Conservation (phyloP, 768 basidiomycete genomes). For the Pleurotus citrinopileatus region DNA sequence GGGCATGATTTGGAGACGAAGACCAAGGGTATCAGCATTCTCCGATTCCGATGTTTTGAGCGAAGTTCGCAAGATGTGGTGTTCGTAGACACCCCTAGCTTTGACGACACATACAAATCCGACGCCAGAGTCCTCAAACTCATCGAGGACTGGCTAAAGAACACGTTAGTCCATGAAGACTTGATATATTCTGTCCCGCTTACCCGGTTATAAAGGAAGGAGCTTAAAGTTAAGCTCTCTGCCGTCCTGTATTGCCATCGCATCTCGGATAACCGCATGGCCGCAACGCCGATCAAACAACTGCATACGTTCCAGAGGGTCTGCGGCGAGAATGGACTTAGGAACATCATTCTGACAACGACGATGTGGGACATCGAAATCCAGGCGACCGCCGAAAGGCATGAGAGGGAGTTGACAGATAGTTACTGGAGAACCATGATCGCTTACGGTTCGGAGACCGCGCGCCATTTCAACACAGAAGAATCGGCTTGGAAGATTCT, state of each 20-base stretch:
- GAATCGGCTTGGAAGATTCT: slow-evolving; percentile 16
- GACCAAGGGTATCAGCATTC: slow-evolving; percentile 24
- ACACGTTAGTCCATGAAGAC: slow-evolving; percentile 15
- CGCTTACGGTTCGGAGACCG: slow-evolving; percentile 34
- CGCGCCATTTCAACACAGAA: slow-evolving; percentile 28
- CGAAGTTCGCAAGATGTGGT: slow-evolving; percentile 1
- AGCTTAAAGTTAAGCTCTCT: slow-evolving; percentile 8
- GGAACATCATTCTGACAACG: slow-evolving; percentile 29
- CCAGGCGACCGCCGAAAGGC: slow-evolving; percentile 28
- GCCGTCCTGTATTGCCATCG: slow-evolving; percentile 19
- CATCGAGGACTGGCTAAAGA: slow-evolving; percentile 14
- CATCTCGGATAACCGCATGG: slow-evolving; percentile 24
- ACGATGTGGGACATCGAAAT: slow-evolving; percentile 39
- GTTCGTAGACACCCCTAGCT: slow-evolving; percentile 21
- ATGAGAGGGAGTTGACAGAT: slow-evolving; percentile 39
- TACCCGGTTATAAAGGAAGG: too few relatives aligned
- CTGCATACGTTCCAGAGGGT: slow-evolving; percentile 31
- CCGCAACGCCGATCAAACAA: slow-evolving; percentile 23
- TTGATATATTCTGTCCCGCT: too few relatives aligned
- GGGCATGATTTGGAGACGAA: slow-evolving; percentile 31
- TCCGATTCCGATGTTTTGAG: slow-evolving; percentile 2
- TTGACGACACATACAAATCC: slow-evolving; percentile 13
- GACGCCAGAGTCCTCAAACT: slow-evolving; percentile 12
- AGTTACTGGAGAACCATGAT: slow-evolving; percentile 43
- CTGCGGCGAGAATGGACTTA: slow-evolving; percentile 28